Base-by-base conservation (phyloP, 176 grass and related monocot species). In the Elymus sibiricus region DNA sequence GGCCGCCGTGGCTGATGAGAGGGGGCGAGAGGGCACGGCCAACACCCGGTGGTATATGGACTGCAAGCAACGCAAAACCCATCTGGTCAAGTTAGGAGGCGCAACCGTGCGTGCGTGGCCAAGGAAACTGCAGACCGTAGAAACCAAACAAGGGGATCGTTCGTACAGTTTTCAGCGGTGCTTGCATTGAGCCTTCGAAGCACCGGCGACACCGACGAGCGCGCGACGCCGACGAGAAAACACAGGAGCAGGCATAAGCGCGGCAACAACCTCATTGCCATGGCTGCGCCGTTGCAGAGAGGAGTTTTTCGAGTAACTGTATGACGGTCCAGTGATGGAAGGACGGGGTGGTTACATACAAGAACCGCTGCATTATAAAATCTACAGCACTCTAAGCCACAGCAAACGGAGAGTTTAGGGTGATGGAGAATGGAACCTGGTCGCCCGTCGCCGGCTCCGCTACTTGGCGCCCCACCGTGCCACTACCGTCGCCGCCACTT, bases 1-100 rank as follows among this genome's bases (percentile, higher is more conserved):
- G 79, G 13, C 91, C 83, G 4, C 95, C 93, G 42, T 89, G 65
- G 2, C 14, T 83, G 55, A 95, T 78, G 31, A 94, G 62, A 63
- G 89, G 95, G 80, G 56, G 11, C 22, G 58, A 81, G 79, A 98
- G 91, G 19, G 64, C 70, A 35, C 80, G 81, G 40, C 17, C 71
- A 21, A 44, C 24, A 22, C 35, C 60, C 43, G 26, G 39, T 22
- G 59, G 47, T 26, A 32, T 68, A 19, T 28, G 84, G 65, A 22
- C 92, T 90, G 83, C 51, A 75, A 88, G 87, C 6, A 19, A 38
- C 67, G 49, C 49, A 53, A 53, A 53, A 64, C 72, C 4, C 26
- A 70, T 83, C 40, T 22, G 51, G 19, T 70, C 77, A 77, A 44
- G 64, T 24, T 60, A 70, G 7, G 29, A 63, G 61, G 15, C 28